Evolutionary conservation across 306 rosid genomes (phyloP).

Genomic region (Sindora glabra): DNA sequence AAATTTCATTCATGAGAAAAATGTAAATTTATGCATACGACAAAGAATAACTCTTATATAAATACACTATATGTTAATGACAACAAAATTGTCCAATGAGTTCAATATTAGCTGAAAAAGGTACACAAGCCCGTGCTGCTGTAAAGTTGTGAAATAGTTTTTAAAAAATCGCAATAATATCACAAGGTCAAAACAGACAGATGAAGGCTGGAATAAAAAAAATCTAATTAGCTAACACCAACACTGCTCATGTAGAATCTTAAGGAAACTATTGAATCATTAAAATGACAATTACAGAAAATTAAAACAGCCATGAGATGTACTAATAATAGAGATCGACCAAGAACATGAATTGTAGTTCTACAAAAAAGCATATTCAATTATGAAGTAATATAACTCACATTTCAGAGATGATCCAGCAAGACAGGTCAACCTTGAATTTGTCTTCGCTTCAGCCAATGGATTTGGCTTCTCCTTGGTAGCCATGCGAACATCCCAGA

Average conservation of each 20-base stretch:
- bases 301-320: neutral
- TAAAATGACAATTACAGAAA: neutral
- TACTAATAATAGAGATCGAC: neutral
- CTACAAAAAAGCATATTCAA: neutral
- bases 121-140: neutral
- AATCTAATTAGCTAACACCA: neutral
- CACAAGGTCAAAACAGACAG: neutral
- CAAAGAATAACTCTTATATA: neutral
- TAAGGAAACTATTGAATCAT: neutral
- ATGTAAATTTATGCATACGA: neutral
- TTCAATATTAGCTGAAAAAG: neutral
- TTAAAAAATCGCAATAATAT: neutral
- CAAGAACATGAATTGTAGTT: neutral
- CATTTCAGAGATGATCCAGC: slow-evolving; percentile 75
- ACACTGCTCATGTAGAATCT: neutral
- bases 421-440: slow-evolving; percentile 81
- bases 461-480: slow-evolving; percentile 52
- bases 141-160: neutral
- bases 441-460: slow-evolving; percentile 70
- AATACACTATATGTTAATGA: neutral
- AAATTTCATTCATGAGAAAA: no score
- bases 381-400: slow-evolving; percentile 26
- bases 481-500: slow-evolving; percentile 95
- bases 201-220: neutral
- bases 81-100: neutral